phyloP scores from a whole-genome alignment of 768 basidiomycete genomes.

The Aureoboletus auriporus region DNA sequence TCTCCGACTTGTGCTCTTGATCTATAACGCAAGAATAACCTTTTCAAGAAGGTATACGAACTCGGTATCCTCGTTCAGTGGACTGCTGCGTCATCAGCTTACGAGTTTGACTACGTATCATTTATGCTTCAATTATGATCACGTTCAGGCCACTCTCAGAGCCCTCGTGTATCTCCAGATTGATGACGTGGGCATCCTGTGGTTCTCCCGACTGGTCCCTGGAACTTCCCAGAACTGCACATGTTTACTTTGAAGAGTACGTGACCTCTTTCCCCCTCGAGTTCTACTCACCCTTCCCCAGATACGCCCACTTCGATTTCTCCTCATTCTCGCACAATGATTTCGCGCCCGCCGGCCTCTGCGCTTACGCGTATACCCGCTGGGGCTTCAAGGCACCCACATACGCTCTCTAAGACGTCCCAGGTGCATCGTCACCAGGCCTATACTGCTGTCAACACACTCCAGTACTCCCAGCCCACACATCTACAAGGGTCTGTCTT shows the following conservation, averaged over 20 bases:
- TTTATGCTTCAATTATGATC: conserved; percentile 56
- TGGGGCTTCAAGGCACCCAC: conserved; percentile 88
- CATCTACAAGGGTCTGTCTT: conserved; percentile 80
- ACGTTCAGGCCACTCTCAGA: conserved; percentile 91
- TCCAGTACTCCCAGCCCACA: conserved; percentile 93
- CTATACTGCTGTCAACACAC: conserved; percentile 85
- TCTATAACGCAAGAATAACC: too few relatives aligned
- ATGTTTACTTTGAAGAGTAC: conserved; percentile 70
- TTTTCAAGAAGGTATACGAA: too few relatives aligned
- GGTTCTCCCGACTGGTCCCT: conserved; percentile 87
- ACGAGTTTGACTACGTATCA: conserved; percentile 3
- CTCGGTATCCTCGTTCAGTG: too few relatives aligned
- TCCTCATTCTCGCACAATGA: conserved; percentile 94
- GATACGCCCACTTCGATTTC: conserved; percentile 78
- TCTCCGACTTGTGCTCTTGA: too few relatives aligned
- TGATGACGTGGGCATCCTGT: conserved; percentile 90
- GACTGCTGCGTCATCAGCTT: background rate
- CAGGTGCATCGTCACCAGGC: conserved; percentile 79
- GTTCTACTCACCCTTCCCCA: conserved; percentile 28
- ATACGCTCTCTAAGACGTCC: conserved; percentile 83
- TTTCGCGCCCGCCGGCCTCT: conserved; percentile 84
- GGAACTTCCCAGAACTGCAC: conserved; percentile 36
- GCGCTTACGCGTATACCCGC: conserved; percentile 83
- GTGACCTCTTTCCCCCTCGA: conserved; percentile 23
- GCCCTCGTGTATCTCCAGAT: conserved; percentile 85